These are phyloP conservation scores for Keqinozyma sinolaborantium DNA, from an alignment of 1,139 yeast species.

Conservation along the genomic window DNA sequence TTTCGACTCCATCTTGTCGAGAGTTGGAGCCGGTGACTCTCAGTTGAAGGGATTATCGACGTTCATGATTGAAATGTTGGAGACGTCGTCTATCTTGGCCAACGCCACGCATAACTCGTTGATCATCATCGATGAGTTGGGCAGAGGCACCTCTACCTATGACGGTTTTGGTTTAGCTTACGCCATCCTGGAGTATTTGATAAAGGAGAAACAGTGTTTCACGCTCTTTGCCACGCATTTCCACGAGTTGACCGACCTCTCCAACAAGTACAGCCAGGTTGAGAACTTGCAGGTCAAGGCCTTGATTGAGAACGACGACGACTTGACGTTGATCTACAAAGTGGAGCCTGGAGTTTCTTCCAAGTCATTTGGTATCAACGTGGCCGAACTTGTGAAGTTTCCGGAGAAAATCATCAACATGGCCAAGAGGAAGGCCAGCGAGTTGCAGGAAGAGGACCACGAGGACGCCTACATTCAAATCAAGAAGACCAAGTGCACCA, in stretches of 20 bases:
- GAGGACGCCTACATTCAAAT: constrained; percentile 35
- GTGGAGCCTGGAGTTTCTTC: constrained; percentile 92
- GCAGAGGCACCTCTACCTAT: constrained; percentile 94
- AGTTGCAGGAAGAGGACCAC: constrained; percentile 67
- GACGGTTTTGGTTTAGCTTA: constrained; percentile 98
- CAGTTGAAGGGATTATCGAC: constrained; percentile 96
- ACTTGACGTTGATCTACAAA: constrained; percentile 82
- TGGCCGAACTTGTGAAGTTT: constrained; percentile 91
- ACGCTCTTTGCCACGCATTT: constrained; percentile 95
- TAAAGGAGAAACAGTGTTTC: constrained; percentile 67
- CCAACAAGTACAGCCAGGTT: constrained; percentile 59
- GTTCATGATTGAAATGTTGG: constrained; percentile 97
- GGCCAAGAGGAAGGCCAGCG: constrained; percentile 94
- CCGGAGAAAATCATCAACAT: constrained; percentile 84
- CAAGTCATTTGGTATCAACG: constrained; percentile 96
- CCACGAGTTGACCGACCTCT: constrained; percentile 84
- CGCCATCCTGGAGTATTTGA: constrained; percentile 88
- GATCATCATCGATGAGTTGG: constrained; percentile 90
- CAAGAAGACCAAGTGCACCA: constrained; percentile 51
- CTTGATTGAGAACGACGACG: constrained; percentile 65
- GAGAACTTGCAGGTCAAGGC: constrained; percentile 92
- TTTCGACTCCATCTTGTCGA: constrained; percentile 87
- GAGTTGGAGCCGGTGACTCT: constrained; percentile 99
- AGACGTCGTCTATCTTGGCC: constrained; percentile 86
- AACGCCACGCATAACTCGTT: constrained; percentile 82